phyloP scores from a whole-genome alignment of 495 filamentous ascomycete species.

The Bathelium albidoporum region DNA sequence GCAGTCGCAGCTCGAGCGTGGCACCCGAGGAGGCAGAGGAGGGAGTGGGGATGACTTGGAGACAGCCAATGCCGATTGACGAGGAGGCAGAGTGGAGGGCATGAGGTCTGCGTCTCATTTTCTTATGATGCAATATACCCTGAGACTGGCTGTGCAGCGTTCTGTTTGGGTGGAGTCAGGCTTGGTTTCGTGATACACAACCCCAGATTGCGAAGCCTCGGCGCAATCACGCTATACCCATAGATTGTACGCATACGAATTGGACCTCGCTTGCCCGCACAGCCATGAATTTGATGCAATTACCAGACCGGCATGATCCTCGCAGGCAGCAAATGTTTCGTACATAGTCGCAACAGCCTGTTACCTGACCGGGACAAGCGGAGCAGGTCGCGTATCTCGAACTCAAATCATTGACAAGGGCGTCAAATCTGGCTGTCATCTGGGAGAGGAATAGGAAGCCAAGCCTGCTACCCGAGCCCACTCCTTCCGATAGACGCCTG shows the following conservation, averaged over 20 bases:
- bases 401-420: not conserved
- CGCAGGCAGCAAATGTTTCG: not conserved
- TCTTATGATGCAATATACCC: not conserved
- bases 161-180: not conserved
- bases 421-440: not conserved
- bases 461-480: not conserved
- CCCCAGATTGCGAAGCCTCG: too few species aligned
- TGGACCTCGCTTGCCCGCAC: not conserved
- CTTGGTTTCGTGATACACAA: not conserved
- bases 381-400: not conserved
- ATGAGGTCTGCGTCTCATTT: conserved; percentile 4
- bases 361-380: not conserved
- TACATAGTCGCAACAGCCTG: not conserved
- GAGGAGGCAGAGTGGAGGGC: conserved; percentile 25
- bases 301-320: not conserved
- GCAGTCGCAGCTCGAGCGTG: conserved; percentile 2
- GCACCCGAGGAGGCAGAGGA: not conserved
- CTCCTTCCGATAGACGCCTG: too few species aligned
- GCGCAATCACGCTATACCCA: too few species aligned
- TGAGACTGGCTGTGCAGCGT: not conserved
- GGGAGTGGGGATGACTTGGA: not conserved
- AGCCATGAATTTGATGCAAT: not conserved
- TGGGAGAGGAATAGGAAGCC: not conserved
- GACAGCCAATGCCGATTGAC: conserved; percentile 23
- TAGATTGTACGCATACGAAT: too few species aligned